phyloP scores from a whole-genome alignment of 805 yeast species.

The Kluyveromyces wickerhamii region DNA sequence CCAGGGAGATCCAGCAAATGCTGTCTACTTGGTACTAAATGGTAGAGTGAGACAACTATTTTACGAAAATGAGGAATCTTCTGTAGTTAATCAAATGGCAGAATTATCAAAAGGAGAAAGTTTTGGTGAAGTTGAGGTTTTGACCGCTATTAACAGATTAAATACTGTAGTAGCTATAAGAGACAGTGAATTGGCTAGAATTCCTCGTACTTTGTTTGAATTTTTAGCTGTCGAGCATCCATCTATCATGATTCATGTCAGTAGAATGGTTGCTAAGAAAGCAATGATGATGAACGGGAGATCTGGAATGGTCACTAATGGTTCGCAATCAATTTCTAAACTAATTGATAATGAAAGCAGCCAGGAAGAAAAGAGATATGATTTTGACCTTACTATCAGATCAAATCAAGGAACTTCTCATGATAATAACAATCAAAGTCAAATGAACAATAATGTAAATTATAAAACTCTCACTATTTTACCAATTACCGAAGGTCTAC shows the following conservation, averaged over 20 bases:
- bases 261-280: conserved; percentile 74
- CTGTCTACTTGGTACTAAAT: conserved; percentile 80
- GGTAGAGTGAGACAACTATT: conserved; percentile 72
- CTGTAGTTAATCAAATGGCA: conserved; percentile 36
- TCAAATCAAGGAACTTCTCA: conserved; percentile 15
- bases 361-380: conserved; percentile 15
- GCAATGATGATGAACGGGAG: conserved; percentile 4
- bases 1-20: conserved; percentile 84
- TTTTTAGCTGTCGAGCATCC: conserved; percentile 79
- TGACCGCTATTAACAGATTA: conserved; percentile 67
- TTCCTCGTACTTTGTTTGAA: conserved; percentile 85
- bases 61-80: conserved; percentile 9
- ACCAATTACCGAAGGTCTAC: conserved; percentile 75
- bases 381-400: conserved; percentile 22
- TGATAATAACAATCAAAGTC: conserved; percentile 9
- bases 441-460: conserved; percentile 6
- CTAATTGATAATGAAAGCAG: conserved; percentile 13
- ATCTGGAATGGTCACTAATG: conserved; percentile 14
- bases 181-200: conserved; percentile 89
- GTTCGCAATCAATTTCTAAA: conserved; percentile 10
- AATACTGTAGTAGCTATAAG: conserved; percentile 75
- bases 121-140: conserved; percentile 89
- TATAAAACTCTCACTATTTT: conserved; percentile 79
- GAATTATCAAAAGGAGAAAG: conserved; percentile 94
- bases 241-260: conserved; percentile 80